Base-by-base conservation (phyloP, 1,139 yeast species). In the Hansenula anomala region DNA sequence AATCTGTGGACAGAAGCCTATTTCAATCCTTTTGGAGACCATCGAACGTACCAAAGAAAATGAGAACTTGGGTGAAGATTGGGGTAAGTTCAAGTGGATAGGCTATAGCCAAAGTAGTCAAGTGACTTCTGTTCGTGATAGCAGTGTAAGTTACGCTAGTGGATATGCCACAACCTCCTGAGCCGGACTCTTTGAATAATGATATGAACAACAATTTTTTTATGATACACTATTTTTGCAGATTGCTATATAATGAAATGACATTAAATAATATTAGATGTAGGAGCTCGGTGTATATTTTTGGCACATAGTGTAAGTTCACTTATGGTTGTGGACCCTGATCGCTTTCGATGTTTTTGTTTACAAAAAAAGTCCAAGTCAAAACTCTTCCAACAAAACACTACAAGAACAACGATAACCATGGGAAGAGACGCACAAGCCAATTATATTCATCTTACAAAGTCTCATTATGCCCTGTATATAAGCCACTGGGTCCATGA, bases 1-100 rank as follows among this genome's bases (percentile, higher is more conserved):
- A 0, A 85, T 92, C 19, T 94, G 99, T 59, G 99, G 99, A 0
- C 85, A 90, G 44, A 81, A 77, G 46, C 97, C 98, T 0, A 68
- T 92, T 30, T 73, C 78, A 2, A 69, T 88, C 12, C 59, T 90
- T 28, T 60, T 89, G 39, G 63, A 68, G 31, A 62, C 83, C 11
- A 55, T 80, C 50, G 80, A 76, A 51, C 50, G 45, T 34, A 36
- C 51, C 46, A 41, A 51, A 36, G 34, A 45, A 36, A 44, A 36
- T 7, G 42, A 46, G 0, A 47, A 55, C 13, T 54, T 59, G 35
- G 59, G 51, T 7, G 42, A 46, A 0, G 47, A 55, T 12, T 54
- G 59, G 35, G 59, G 51, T 0, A 49, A 50, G 9, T 76, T 89
- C 51, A 56, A 73, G 24, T 89, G 97, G 96, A 68, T 83, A 16